Percentiles rank a stretch among this genome's conserved stretches.
These are phyloP conservation scores for Vaccinium darrowii DNA, from an alignment of 148 eudicot species.

Conservation along the genomic window DNA sequence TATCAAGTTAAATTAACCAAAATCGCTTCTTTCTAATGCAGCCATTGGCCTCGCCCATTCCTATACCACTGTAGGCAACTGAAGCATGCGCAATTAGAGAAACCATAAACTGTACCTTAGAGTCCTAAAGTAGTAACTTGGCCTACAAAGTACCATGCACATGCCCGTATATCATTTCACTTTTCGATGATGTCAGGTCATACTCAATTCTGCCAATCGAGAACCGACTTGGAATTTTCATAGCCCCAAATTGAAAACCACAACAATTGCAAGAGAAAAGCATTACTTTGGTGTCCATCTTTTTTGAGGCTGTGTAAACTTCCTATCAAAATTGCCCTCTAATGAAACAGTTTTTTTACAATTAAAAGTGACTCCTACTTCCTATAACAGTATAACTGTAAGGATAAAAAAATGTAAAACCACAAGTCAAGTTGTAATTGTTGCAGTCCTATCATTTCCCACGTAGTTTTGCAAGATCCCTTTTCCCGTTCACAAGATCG, in stretches of 20 bases:
- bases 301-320: no score
- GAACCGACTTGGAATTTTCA: constrained; percentile 8
- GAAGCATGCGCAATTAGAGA: neutral
- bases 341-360: no score
- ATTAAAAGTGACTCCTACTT: no score
- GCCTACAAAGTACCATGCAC: neutral
- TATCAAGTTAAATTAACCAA: neutral
- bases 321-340: no score
- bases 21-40: neutral
- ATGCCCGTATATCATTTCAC: neutral
- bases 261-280: neutral
- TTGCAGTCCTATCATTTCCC: no score
- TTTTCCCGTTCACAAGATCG: no score
- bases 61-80: neutral
- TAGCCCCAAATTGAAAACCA: neutral
- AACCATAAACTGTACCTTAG: neutral
- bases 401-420: no score
- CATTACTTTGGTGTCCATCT: no score
- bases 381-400: no score
- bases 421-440: no score
- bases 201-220: neutral
- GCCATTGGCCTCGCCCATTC: neutral
- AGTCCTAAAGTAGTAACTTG: neutral
- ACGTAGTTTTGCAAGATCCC: no score
- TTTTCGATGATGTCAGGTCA: neutral